Percentiles rank a stretch among this genome's conserved stretches.
Evolutionary conservation across 1,139 yeast genomes (phyloP).

Genomic region (Arxiozyma slooffiae): DNA sequence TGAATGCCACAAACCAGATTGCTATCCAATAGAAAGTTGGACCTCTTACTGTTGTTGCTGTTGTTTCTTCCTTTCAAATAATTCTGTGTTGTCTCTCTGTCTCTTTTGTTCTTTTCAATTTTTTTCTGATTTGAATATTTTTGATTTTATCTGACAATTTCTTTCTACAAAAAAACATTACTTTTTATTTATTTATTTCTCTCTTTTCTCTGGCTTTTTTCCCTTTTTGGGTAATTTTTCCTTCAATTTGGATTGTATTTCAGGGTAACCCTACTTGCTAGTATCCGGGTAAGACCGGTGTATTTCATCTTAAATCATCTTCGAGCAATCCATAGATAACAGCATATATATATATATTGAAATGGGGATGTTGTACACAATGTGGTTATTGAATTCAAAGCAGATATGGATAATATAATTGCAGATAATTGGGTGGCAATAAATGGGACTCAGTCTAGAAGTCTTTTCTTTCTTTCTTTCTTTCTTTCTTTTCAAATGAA

Average conservation of each 20-base stretch:
- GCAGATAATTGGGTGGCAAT: neutral
- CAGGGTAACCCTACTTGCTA: neutral
- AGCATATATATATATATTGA: too few species aligned
- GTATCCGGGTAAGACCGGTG: neutral
- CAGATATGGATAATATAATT: neutral
- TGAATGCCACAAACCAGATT: neutral
- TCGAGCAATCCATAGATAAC: too few species aligned
- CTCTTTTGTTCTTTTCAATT: too few species aligned
- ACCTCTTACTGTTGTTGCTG: neutral
- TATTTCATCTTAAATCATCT: too few species aligned
- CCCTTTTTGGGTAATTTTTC: neutral
- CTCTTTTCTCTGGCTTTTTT: neutral
- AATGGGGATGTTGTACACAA: too few species aligned
- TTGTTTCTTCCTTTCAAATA: neutral
- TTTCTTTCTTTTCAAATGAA: too few species aligned
- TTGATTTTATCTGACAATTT: too few species aligned
- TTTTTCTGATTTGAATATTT: neutral
- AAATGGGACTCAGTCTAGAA: neutral
- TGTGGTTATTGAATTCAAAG: neutral
- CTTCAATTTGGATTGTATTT: too few species aligned
- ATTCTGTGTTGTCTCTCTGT: neutral
- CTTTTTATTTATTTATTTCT: too few species aligned
- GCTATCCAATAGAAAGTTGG: neutral
- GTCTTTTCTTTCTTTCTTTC: too few species aligned
- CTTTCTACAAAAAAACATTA: too few species aligned